Evolutionary conservation across 2,329 filamentous ascomycete genomes (phyloP).

Genomic region (Didymosphaeria variabile): DNA sequence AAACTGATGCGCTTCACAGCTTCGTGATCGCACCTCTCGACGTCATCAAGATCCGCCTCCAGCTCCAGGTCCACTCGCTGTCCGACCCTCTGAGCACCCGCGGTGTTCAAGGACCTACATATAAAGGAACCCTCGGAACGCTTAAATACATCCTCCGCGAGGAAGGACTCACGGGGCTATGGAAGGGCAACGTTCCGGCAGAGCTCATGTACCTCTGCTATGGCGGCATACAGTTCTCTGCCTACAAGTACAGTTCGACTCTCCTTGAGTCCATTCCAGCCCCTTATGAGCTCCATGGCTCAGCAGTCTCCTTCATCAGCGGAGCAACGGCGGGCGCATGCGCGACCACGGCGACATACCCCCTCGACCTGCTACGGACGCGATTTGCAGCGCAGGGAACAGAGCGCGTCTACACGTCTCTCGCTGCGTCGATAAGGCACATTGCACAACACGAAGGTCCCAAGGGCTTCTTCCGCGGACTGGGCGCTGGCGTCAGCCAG

Average conservation of each 20-base stretch:
- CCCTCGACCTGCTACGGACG: constrained; percentile 89
- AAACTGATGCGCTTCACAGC: constrained; percentile 53
- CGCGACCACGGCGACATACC: constrained; percentile 87
- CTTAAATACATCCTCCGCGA: constrained; percentile 77
- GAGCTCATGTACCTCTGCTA: constrained; percentile 95
- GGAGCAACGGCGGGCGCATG: constrained; percentile 84
- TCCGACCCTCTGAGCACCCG: constrained; percentile 73
- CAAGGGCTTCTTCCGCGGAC: constrained; percentile 85
- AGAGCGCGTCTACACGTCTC: constrained; percentile 78
- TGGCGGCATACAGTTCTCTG: constrained; percentile 86
- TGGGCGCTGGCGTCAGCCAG: constrained; percentile 82
- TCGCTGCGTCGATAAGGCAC: constrained; percentile 73
- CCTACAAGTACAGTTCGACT: constrained; percentile 80
- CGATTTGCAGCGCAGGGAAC: constrained; percentile 95
- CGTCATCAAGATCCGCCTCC: constrained; percentile 96
- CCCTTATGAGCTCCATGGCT: constrained; percentile 64
- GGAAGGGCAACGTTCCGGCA: constrained; percentile 98
- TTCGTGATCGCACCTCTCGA: constrained; percentile 96
- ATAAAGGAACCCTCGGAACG: constrained; percentile 81
- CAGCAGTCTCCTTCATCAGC: constrained; percentile 81
- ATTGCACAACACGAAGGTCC: constrained; percentile 80
- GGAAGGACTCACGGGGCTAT: constrained; percentile 85
- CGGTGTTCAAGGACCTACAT: constrained; percentile 58
- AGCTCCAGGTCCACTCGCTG: constrained; percentile 87
- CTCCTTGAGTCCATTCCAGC: constrained; percentile 65